phyloP scores from a whole-genome alignment of 2,329 filamentous ascomycete genomes.

The Elsinoe batatas region DNA sequence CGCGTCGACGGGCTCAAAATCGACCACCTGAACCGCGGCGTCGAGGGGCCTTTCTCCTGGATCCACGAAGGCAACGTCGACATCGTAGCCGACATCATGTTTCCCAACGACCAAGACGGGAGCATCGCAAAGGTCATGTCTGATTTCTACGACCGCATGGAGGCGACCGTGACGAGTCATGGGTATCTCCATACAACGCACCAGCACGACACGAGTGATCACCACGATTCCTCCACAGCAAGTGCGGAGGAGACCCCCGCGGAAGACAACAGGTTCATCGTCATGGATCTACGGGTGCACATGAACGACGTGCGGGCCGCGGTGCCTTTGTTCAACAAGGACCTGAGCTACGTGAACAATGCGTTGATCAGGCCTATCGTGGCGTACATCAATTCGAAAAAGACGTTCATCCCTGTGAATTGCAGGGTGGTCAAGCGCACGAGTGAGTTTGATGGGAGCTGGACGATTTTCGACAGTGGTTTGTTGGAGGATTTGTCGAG shows the following conservation, averaged over 20 bases:
- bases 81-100: constrained; percentile 90
- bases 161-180: constrained; percentile 79
- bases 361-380: constrained; percentile 92
- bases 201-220: constrained; percentile 20
- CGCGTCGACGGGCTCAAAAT: constrained; percentile 90
- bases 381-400: constrained; percentile 92
- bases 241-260: not conserved
- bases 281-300: constrained; percentile 91
- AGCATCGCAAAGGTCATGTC: constrained; percentile 88
- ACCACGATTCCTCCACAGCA: constrained; percentile 14
- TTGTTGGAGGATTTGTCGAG: constrained; percentile 88
- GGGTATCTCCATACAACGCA: constrained; percentile 40
- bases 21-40: constrained; percentile 87
- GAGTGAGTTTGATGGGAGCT: constrained; percentile 86
- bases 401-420: constrained; percentile 88
- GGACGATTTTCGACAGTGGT: constrained; percentile 89
- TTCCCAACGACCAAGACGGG: constrained; percentile 78
- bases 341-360: constrained; percentile 93
- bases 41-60: constrained; percentile 92
- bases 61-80: constrained; percentile 96
- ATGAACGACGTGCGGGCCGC: constrained; percentile 89
- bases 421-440: constrained; percentile 87
- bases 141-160: constrained; percentile 94
- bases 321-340: constrained; percentile 82
- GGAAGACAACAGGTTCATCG: constrained; percentile 62